Percentiles rank a stretch among this genome's conserved stretches.
Evolutionary conservation across 345 rosid genomes (phyloP).

Genomic region (Passiflora organensis): DNA sequence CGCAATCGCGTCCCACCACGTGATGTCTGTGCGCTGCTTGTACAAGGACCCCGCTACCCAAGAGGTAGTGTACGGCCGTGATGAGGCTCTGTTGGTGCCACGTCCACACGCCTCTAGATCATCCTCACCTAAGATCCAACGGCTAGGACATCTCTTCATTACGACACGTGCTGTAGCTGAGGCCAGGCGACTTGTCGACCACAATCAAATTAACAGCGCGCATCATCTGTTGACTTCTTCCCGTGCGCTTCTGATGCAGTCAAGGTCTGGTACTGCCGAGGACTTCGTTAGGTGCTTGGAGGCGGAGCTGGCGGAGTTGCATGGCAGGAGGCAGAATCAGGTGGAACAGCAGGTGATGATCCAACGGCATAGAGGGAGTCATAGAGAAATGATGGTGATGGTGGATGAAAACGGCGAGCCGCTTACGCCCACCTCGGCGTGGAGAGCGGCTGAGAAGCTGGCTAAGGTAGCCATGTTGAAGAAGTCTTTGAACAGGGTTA

Average conservation of each 20-base stretch:
- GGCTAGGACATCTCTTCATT: constrained; percentile 14
- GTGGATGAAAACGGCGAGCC: constrained; percentile 58
- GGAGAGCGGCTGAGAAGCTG: constrained; percentile 37
- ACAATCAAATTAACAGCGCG: constrained; percentile 17
- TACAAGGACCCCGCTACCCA: constrained; percentile 28
- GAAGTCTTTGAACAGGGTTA: constrained; percentile 26
- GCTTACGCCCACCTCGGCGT: constrained; percentile 28
- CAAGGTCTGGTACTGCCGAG: constrained; percentile 8
- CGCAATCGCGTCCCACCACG: constrained; percentile 23
- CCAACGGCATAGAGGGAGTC: constrained; percentile 31
- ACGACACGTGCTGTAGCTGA: constrained; percentile 27
- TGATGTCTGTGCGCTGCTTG: constrained; percentile 28
- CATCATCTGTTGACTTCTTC: constrained; percentile 23
- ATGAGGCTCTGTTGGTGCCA: constrained; percentile 21
- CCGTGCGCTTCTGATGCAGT: constrained; percentile 18
- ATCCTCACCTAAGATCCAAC: constrained; percentile 15
- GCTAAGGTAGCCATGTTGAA: constrained; percentile 30
- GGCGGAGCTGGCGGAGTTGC: constrained; percentile 24
- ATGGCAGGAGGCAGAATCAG: constrained; percentile 18
- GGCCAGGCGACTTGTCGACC: constrained; percentile 19
- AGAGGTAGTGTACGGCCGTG: constrained; percentile 30
- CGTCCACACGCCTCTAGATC: constrained; percentile 24
- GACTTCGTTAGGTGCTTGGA: constrained; percentile 23
- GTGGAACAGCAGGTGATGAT: constrained; percentile 6
- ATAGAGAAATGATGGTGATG: constrained; percentile 30